A percentile compares a stretch with the other conserved stretches of the same genome.
These are phyloP conservation scores for Yamadazyma scolyti DNA, from an alignment of 805 yeast genomes.

Conservation along the genomic window DNA sequence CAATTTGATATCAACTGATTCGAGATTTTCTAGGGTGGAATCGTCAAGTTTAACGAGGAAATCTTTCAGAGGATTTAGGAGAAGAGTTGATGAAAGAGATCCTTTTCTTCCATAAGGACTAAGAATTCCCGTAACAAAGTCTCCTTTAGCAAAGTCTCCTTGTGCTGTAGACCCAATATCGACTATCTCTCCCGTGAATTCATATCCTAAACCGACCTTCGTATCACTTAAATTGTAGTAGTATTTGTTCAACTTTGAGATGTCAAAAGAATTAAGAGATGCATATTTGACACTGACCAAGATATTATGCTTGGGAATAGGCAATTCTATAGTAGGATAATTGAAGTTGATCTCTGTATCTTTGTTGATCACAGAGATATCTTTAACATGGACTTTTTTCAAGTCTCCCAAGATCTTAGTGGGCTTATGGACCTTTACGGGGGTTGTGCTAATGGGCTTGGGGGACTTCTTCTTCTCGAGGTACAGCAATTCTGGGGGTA, in stretches of 20 bases:
- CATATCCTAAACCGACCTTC: constrained; percentile 65
- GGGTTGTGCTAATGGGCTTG: constrained; percentile 6
- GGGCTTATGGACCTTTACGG: neutral
- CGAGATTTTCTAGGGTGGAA: constrained; percentile 16
- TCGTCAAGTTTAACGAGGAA: constrained; percentile 24
- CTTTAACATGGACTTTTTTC: constrained; percentile 47
- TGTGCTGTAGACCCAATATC: constrained; percentile 46
- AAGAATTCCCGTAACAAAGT: constrained; percentile 60
- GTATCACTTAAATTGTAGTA: constrained; percentile 48
- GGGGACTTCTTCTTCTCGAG: constrained; percentile 21
- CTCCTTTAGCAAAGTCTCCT: constrained; percentile 47
- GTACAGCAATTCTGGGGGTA: constrained; percentile 41
- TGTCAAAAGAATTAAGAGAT: constrained; percentile 64
- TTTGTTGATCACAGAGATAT: constrained; percentile 42
- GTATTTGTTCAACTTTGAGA: constrained; percentile 56
- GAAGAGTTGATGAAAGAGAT: constrained; percentile 52
- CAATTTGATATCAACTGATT: constrained; percentile 20
- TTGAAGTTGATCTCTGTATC: constrained; percentile 50
- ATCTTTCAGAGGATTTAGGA: constrained; percentile 52
- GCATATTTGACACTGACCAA: constrained; percentile 58
- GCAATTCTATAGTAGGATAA: constrained; percentile 46
- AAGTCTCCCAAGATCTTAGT: constrained; percentile 40
- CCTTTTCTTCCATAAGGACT: constrained; percentile 54
- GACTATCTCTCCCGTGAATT: constrained; percentile 58
- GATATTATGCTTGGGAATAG: constrained; percentile 44